phyloP scores from a whole-genome alignment of 345 rosid species.

The Cardamine resedifolia region DNA sequence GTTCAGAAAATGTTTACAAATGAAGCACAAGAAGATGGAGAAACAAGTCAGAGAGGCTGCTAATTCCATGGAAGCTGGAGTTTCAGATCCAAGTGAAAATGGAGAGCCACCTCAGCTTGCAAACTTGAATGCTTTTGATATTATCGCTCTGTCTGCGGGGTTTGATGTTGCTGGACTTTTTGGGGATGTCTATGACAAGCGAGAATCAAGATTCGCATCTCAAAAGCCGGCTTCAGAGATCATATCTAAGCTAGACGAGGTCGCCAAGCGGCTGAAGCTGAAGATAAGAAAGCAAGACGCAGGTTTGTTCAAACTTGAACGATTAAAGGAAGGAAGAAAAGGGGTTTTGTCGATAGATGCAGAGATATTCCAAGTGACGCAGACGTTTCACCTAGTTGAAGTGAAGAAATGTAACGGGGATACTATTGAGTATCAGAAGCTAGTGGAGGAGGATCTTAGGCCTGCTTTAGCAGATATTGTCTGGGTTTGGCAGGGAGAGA shows the following conservation, averaged over 20 bases:
- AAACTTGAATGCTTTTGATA: conserved; percentile 68
- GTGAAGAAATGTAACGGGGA: conserved; percentile 74
- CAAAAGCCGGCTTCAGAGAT: conserved; percentile 59
- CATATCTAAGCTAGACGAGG: conserved; percentile 60
- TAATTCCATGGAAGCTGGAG: conserved; percentile 27
- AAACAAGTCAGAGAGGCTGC: conserved; percentile 35
- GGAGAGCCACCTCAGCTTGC: conserved; percentile 43
- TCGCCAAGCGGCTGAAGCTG: conserved; percentile 50
- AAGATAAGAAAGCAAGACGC: conserved; percentile 63
- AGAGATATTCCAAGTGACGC: conserved; percentile 71
- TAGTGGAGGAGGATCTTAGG: conserved; percentile 56
- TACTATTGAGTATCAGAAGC: conserved; percentile 65
- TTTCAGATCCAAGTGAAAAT: conserved; percentile 38
- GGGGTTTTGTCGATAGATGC: conserved; percentile 64
- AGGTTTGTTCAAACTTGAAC: conserved; percentile 66
- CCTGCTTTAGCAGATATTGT: conserved; percentile 73
- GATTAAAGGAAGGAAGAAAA: conserved; percentile 61
- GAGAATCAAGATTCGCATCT: conserved; percentile 61
- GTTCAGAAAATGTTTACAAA: conserved; percentile 57
- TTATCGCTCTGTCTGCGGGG: conserved; percentile 61
- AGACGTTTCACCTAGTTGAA: conserved; percentile 68
- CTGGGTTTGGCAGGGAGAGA: conserved; percentile 74
- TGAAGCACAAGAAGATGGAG: conserved; percentile 48
- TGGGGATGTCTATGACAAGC: conserved; percentile 41
- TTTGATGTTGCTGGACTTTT: conserved; percentile 69